Conservation (phyloP, 805 yeast species). For the Komagataella populi region DNA sequence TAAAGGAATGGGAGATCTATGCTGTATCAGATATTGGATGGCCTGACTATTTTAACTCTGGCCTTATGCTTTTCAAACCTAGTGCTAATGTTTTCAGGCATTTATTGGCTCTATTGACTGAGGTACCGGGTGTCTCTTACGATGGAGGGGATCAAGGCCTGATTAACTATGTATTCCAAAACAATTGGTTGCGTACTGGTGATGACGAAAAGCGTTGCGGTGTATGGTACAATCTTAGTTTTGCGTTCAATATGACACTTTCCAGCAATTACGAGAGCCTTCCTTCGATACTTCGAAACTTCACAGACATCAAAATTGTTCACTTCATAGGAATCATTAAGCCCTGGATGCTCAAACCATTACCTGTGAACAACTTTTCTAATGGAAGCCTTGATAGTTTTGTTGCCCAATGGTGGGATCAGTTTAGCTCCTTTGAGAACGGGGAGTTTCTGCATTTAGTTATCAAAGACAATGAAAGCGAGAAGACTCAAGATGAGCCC, state of each 20-base stretch:
- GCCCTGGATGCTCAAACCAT: constrained; percentile 30
- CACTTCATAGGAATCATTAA: constrained; percentile 58
- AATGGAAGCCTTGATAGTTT: not conserved
- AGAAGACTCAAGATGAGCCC: not conserved
- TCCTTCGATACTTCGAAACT: constrained; percentile 17
- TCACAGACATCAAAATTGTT: constrained; percentile 29
- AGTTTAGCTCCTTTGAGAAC: not conserved
- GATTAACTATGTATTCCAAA: constrained; percentile 56
- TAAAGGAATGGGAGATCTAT: constrained; percentile 14
- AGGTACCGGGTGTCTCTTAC: constrained; percentile 27
- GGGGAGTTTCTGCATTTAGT: not conserved
- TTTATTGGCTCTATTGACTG: constrained; percentile 18
- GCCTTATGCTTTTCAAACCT: constrained; percentile 55
- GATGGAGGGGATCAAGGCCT: constrained; percentile 95
- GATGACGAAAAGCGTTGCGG: constrained; percentile 22
- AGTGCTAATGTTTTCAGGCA: constrained; percentile 23
- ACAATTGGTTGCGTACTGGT: constrained; percentile 6
- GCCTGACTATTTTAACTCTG: constrained; percentile 84
- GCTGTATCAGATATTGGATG: constrained; percentile 82
- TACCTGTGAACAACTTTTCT: not conserved
- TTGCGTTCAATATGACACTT: constrained; percentile 70
- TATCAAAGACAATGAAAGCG: not conserved
- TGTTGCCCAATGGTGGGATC: not conserved
- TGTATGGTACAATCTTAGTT: constrained; percentile 49
- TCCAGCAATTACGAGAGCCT: constrained; percentile 19